These are phyloP conservation scores for Stephania yunnanensis DNA, from an alignment of 164 flowering plant genomes.

Conservation along the genomic window DNA sequence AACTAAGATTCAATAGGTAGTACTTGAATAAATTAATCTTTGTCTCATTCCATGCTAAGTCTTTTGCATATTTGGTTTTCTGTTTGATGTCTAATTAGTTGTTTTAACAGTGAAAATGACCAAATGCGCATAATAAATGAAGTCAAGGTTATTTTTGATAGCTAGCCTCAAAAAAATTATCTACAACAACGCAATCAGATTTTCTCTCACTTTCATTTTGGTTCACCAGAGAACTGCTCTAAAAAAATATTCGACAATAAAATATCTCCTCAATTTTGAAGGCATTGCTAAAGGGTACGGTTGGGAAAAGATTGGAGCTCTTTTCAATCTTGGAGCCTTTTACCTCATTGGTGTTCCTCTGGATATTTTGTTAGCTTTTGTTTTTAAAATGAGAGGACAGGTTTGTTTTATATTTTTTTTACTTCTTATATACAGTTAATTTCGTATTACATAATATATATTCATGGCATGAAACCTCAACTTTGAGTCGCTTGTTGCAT, in stretches of 20 bases:
- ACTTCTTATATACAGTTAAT: not conserved
- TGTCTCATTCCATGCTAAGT: too few relatives aligned
- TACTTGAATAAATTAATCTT: too few relatives aligned
- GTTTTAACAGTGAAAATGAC: too few relatives aligned
- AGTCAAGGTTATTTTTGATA: too few relatives aligned
- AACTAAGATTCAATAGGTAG: too few relatives aligned
- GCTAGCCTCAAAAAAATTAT: too few relatives aligned
- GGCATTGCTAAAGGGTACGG: slow-evolving; percentile 83
- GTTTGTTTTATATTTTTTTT: slow-evolving; percentile 21
- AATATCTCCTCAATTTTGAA: not conserved
- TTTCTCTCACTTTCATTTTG: too few relatives aligned
- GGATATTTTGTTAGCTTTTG: slow-evolving; percentile 52
- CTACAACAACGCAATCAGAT: too few relatives aligned
- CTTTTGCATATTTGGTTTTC: too few relatives aligned
- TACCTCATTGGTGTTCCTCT: slow-evolving; percentile 68
- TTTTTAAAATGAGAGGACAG: slow-evolving; percentile 58
- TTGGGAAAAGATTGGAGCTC: slow-evolving; percentile 79
- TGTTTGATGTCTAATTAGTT: too few relatives aligned
- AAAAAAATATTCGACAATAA: not conserved
- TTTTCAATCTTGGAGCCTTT: slow-evolving; percentile 61
- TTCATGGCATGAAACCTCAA: not conserved
- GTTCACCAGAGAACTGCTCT: not conserved
- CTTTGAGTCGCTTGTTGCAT: not conserved
- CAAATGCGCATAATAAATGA: too few relatives aligned
- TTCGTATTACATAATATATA: too few relatives aligned